Base-by-base conservation (phyloP, 129 eudicot species). In the Erigeron canadensis region DNA sequence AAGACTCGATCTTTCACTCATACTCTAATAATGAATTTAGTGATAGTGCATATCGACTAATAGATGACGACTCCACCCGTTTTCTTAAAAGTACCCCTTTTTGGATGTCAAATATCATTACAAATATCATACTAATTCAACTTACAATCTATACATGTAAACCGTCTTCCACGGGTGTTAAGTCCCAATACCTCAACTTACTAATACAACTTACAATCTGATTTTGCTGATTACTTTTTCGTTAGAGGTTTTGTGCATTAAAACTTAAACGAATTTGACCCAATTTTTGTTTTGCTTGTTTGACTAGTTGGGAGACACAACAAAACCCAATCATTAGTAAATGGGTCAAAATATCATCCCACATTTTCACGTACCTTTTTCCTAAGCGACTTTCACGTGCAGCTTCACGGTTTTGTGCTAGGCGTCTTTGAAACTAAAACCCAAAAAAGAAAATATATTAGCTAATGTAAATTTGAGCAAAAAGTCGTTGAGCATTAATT, bases 341-440 rank as follows among this genome's bases (percentile, higher is more conserved):
- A 55, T 55, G 28, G 28, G 12, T 55, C 11, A 9, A 55, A 55
- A 1, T 21, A 13, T 5, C 39, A 57, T 5, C 38, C 21, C 38
- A 7, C 21, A 17, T 12, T 54, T 59, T 8, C 18, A 45, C 10
- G 40, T 72, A 89, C 98, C 97, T 94, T 94, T 78, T 90, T 94
- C 53, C 99, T 66, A 84, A 63, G 39, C 99, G 92, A 75, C 99
- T 89, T 75, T 87, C 89, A 13, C 91, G 84, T 22, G 99, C 99
- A 82, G 99, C 99, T 83, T 94, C 99, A 67, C 99, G 97, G 63
- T 94, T 94, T 81, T 94, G 99, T 55, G 99, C 99, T 68, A 94
- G 78, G 12, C 99, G 97, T 70, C 99, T 77, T 84, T 86, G 92
- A 55, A 81, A 83, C 98, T 94, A 83, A 59, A 66, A 70, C 61